Percentiles rank a stretch among this genome's conserved stretches.
These are phyloP conservation scores for Saccharomycopsis fodiens DNA, from an alignment of 805 yeast species.

Conservation along the genomic window DNA sequence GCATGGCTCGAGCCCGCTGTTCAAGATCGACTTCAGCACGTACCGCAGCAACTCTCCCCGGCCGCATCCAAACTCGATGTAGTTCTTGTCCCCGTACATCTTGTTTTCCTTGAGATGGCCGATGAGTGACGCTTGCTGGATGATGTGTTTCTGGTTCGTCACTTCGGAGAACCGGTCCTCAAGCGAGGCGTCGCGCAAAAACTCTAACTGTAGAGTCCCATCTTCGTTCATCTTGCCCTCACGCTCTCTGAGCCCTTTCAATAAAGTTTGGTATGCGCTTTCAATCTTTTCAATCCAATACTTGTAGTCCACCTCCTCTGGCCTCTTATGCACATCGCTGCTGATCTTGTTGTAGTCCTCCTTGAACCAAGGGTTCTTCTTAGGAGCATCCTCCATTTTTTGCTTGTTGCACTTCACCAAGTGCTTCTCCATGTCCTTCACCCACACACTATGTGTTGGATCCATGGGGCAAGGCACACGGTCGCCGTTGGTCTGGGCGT, in stretches of 20 bases:
- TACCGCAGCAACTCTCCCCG: constrained; percentile 76
- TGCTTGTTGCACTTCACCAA: constrained; percentile 51
- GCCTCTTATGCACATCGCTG: neutral
- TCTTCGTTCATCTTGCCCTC: neutral
- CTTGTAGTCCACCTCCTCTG: constrained; percentile 18
- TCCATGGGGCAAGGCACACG: constrained; percentile 75
- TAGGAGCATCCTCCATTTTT: constrained; percentile 27
- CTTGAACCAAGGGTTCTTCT: constrained; percentile 43
- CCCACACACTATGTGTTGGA: constrained; percentile 67
- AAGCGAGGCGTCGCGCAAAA: constrained; percentile 27
- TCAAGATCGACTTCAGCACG: constrained; percentile 31
- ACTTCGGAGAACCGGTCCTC: constrained; percentile 40
- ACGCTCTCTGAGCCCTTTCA: constrained; percentile 22
- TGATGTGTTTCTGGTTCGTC: constrained; percentile 63
- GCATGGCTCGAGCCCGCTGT: constrained; percentile 19
- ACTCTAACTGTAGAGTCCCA: constrained; percentile 23
- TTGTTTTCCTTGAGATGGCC: constrained; percentile 47
- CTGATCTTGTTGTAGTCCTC: constrained; percentile 36
- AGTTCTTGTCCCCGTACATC: constrained; percentile 32
- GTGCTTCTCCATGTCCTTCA: constrained; percentile 47
- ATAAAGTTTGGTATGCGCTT: constrained; percentile 28
- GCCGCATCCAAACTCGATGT: constrained; percentile 87
- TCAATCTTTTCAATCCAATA: constrained; percentile 31
- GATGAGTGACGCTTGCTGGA: constrained; percentile 75
- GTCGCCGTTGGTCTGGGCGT: constrained; percentile 18